Base-by-base conservation (phyloP, 257 asterid genomes). In the Solanum pennellii region DNA sequence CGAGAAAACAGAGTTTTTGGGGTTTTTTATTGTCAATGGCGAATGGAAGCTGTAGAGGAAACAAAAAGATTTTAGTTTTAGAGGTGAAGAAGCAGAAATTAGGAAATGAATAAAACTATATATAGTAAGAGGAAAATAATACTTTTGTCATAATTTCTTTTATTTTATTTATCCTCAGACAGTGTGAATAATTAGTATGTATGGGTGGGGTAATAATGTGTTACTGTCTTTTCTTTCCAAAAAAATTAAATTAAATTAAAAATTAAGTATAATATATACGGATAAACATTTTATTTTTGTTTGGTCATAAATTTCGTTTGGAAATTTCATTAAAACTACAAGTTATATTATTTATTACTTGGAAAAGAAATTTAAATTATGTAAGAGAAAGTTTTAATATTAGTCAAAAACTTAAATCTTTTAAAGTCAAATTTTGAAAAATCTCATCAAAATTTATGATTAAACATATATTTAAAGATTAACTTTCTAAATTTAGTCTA, bases 401-500 rank as follows among this genome's bases (percentile, higher is more conserved):
- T 0, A 3, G 31, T 62, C 3, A 10, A 1, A 62, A 23, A 62
- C 15, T 62, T 62, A 1, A 23, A 65, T n/a, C 0, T 0, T 62
- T 62, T 62, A n/a, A 62, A 12, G 27, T 23, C 14, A 62, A 4
- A n/a, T 62, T 62, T 10, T 62, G 29, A 23, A 52, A 52, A 62
- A 62, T 62, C 7, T 62, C 1, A 12, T 11, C 2, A 65, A 65
- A 65, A 2, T 65, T 65, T 5, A n/a, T 65, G 16, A 4, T 25
- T 18, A 25, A 65, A 65, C 4, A n/a, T 1, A 0, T 12, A 65
- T 65, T 25, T 65, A 6, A n/a, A 65, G 72, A 65, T n/a, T n/a
- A 65, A 11, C 13, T n/a, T n/a, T 5, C 2, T n/a, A 12, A 65
- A 25, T n/a, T 0, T 65, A 65, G 18, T 11, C 8, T 12, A 65